Base-by-base conservation (phyloP, 2,329 filamentous ascomycete genomes). In the Parastagonospora nodorum region DNA sequence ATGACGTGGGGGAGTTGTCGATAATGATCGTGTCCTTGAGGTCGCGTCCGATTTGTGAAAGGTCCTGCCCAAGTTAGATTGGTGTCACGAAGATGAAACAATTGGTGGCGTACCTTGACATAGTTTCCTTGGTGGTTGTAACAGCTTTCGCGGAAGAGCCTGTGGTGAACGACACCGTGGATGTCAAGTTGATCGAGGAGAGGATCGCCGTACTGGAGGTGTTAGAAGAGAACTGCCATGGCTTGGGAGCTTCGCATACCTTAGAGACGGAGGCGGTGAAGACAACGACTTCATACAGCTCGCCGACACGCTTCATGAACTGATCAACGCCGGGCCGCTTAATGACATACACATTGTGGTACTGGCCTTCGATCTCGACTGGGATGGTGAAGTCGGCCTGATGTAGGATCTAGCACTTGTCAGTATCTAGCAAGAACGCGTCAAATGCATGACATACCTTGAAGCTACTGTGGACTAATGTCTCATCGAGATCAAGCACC, bases 71-170 rank as follows among this genome's bases (percentile, higher is more conserved):
- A 7, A 35, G 30, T 43, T 9, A 43, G 29, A n/a, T 11, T 33
- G 1, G 10, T n/a, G 15, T 31, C n/a, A 15, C 11, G 8, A 12
- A 11, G 4, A 14, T 19, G 36, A 27, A 48, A 36, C 10, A 11
- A 9, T 55, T 35, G 42, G 8, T 37, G 30, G 37, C 69, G 36
- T 63, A 79, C 84, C 80, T 99, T 99, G 74, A 99, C 94, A 65
- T 99, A 99, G 75, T 99, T 99, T 64, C 94, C 94, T 78, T 97
- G 94, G 73, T 99, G 94, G 73, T 99, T 99, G 77, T 96, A 97
- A 77, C 94, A 99, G 75, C 93, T 97, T 77, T 99, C 94, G 53
- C 94, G 87, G 85, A 99, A 99, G 24, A 99, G 81, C 42, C 94
- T 84, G 75, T 99, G 94, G 72, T 99, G 94, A 11, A 99, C 89